Conservation (phyloP, 768 basidiomycete genomes). For the Tricholoma matsutake region DNA sequence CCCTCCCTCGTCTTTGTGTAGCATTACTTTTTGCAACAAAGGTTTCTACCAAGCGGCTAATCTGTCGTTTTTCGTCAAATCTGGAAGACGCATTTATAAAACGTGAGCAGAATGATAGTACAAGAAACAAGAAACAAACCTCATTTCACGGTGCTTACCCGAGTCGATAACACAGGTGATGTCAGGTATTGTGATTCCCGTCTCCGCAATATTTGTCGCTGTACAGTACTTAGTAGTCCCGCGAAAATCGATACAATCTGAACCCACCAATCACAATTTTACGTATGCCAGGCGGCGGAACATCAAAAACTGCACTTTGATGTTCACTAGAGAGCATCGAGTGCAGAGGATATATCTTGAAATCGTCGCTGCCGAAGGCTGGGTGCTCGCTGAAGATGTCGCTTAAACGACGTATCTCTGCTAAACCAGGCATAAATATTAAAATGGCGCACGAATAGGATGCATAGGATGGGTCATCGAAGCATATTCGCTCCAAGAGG, state of each 20-base stretch:
- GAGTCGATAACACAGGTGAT: conserved; percentile 95
- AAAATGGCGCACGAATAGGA: conserved; percentile 77
- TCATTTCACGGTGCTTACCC: conserved; percentile 93
- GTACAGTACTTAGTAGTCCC: conserved; percentile 4
- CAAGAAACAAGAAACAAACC: conserved; percentile 35
- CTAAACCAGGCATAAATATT: conserved; percentile 93
- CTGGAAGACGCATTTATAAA: conserved; percentile 31
- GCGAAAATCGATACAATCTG: background rate
- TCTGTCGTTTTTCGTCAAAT: conserved; percentile 96
- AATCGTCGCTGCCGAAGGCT: conserved; percentile 61
- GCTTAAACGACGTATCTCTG: conserved; percentile 85
- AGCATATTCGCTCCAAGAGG: conserved; percentile 81
- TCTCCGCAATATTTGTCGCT: conserved; percentile 95
- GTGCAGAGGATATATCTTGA: conserved; percentile 83
- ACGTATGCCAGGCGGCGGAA: conserved; percentile 72
- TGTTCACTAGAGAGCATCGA: conserved; percentile 91
- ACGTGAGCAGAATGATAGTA: background rate
- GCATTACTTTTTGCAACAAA: conserved; percentile 92
- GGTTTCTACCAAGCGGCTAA: conserved; percentile 88
- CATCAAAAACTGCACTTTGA: conserved; percentile 87
- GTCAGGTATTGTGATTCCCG: conserved; percentile 97
- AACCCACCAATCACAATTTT: conserved; percentile 91
- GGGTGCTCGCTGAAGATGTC: conserved; percentile 79
- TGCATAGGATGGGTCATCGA: conserved; percentile 49
- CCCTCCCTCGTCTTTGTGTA: conserved; percentile 82